phyloP scores from a whole-genome alignment of 2,329 filamentous ascomycete genomes.

The Ramularia collo-cygni region DNA sequence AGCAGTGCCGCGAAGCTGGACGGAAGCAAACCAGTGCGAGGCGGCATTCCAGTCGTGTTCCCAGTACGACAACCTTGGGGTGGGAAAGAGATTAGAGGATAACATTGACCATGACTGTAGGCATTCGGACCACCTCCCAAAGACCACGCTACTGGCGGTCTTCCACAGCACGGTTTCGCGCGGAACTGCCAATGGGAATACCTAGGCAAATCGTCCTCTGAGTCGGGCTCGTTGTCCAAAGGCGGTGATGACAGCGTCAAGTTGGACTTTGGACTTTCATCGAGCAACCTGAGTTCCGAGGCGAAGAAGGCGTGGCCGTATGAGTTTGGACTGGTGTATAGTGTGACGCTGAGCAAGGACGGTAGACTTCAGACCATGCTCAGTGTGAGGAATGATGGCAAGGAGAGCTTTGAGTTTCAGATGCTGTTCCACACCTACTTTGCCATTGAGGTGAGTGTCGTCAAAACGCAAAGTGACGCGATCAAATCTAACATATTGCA shows the following conservation, averaged over 20 bases:
- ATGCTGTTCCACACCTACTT: conserved; percentile 89
- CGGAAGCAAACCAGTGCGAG: conserved; percentile 81
- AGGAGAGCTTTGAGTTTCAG: conserved; percentile 81
- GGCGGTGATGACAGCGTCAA: conserved; percentile 65
- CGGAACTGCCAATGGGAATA: conserved; percentile 89
- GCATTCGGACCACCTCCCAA: conserved; percentile 72
- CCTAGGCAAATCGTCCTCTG: conserved; percentile 75
- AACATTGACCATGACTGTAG: conserved; percentile 37
- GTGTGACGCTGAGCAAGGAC: conserved; percentile 69
- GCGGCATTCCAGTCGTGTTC: conserved; percentile 88
- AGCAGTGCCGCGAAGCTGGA: conserved; percentile 60
- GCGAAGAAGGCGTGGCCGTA: conserved; percentile 71
- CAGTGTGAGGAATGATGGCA: conserved; percentile 82
- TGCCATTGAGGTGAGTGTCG: conserved; percentile 59
- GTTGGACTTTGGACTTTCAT: conserved; percentile 88
- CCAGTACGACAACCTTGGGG: conserved; percentile 54
- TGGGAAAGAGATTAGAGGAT: not conserved
- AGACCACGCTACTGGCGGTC: conserved; percentile 67
- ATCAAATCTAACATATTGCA: conserved; percentile 35
- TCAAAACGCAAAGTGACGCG: not conserved
- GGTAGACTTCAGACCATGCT: conserved; percentile 67
- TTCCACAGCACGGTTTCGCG: conserved; percentile 93
- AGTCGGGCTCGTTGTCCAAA: conserved; percentile 41
- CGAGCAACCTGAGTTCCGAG: conserved; percentile 61
- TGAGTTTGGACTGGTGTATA: conserved; percentile 87